Conservation (phyloP, 2,329 filamentous ascomycete genomes). For the Diaporthe capsici region DNA sequence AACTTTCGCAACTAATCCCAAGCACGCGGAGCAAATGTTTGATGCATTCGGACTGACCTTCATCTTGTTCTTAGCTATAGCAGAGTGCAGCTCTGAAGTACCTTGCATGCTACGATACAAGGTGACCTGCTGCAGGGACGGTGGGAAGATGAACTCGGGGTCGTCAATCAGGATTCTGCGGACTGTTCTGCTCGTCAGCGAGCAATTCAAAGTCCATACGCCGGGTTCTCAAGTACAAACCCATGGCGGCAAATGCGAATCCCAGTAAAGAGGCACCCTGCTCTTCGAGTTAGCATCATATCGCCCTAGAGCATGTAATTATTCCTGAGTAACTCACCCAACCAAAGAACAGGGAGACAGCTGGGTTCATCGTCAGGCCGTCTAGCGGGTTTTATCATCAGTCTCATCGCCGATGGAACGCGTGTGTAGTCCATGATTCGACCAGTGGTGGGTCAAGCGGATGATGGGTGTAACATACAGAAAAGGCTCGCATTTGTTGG, state of each 20-base stretch:
- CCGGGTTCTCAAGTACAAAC: neutral
- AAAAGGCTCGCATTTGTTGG: constrained; percentile 43
- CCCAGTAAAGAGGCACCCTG: constrained; percentile 43
- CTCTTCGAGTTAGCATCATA: neutral
- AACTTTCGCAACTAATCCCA: neutral
- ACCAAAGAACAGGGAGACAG: constrained; percentile 44
- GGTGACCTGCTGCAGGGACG: constrained; percentile 44
- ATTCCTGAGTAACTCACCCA: constrained; percentile 18
- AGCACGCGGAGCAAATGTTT: neutral
- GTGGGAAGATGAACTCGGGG: constrained; percentile 44
- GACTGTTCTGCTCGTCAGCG: constrained; percentile 23
- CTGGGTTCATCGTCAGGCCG: constrained; percentile 42
- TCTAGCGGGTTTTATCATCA: neutral
- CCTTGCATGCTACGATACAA: constrained; percentile 44
- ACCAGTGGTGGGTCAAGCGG: no score
- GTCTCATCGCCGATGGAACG: neutral
- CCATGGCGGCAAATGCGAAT: constrained; percentile 44
- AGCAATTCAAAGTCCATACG: no score
- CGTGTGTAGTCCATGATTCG: no score
- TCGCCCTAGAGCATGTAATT: neutral
- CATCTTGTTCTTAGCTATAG: constrained; percentile 33
- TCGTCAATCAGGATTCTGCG: constrained; percentile 44
- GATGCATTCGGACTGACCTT: constrained; percentile 7
- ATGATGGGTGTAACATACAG: constrained; percentile 28
- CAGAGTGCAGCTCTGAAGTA: constrained; percentile 33